Evolutionary conservation across 176 grass and related monocot genomes (phyloP), one percentile per base, ranked within the genome.

Genomic region (Eleusine coracana): DNA sequence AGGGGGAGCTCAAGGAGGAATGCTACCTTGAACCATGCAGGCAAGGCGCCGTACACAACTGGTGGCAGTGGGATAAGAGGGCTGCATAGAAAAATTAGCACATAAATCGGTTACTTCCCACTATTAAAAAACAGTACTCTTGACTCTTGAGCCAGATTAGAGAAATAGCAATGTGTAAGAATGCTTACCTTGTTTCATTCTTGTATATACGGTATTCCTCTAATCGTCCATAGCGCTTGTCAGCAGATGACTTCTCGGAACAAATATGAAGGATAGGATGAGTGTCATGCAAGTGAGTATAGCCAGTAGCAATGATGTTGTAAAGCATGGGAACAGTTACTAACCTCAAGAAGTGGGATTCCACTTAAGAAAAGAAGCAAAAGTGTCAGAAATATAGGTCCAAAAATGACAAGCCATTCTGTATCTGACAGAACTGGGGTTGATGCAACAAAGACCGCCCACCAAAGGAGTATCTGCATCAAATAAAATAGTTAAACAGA

Each of bases 271-370:
- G 8, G 27, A 49, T 23, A 64, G 17, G 2, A 71, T 69, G 15
- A 87, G 42, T 45, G 66, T 21, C 63, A 3, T 60, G 18, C 36
- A 18, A 28, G 28, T 56, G 37, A 62, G 8, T 61, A 50, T 66
- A 23, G 56, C 56, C n/a, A 8, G 10, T 7, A 68, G 50, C 0
- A 7, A 45, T 38, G 10, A 6, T 1, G 41, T 80, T 61, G 23
- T 2, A 82, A 77, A 36, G 55, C 10, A 65, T 1, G 15, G 67
- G 36, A 75, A 10, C 0, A 38, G 38, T 9, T 72, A n/a, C 49
- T 38, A 66, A 98, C 96, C 91, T 98, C 96, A 82, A 98, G 96
- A 74, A 98, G 88, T 61, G 92, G 96, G 67, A 98, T 95, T 70
- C 96, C 96, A 52, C 96, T 98, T 49, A 98, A 63, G 11, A 98